Conservation (phyloP, 768 basidiomycete species). For the Hortiboletus flavorubellus region DNA sequence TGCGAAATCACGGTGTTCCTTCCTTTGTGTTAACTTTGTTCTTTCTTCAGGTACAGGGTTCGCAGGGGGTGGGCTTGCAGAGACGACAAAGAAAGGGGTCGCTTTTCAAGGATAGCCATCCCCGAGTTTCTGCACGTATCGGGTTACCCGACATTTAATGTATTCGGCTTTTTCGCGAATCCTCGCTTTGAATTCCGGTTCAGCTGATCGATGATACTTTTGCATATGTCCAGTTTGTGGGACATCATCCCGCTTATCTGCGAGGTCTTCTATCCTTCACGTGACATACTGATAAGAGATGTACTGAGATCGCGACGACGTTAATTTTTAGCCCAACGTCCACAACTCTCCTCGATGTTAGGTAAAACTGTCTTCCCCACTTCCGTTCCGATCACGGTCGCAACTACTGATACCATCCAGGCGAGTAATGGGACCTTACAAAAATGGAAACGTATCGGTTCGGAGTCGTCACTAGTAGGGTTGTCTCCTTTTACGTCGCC, state of each 20-base stretch:
- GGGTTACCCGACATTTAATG: not conserved
- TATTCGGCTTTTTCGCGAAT: not conserved
- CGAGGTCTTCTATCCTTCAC: not conserved
- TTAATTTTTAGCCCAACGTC: not conserved
- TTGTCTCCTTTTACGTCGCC: no score
- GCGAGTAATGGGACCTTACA: not conserved
- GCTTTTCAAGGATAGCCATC: conserved; percentile 75
- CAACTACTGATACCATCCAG: conserved; percentile 18
- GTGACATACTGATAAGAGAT: not conserved
- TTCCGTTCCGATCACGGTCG: not conserved
- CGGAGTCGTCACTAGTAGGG: no score
- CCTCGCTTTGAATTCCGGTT: not conserved
- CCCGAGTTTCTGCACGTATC: conserved; percentile 1
- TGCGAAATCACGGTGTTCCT: not conserved
- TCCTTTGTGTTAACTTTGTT: not conserved
- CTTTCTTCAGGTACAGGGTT: conserved; percentile 75
- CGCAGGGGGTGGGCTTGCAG: conserved; percentile 92
- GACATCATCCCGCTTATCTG: not conserved
- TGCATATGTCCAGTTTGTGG: not conserved
- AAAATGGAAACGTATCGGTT: no score
- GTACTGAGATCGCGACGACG: not conserved
- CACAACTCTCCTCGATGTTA: not conserved
- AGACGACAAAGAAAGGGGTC: conserved; percentile 73
- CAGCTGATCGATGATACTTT: not conserved
- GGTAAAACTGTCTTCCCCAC: not conserved